phyloP scores from a whole-genome alignment of 169 alveolate species.

The Babesia ovis region DNA sequence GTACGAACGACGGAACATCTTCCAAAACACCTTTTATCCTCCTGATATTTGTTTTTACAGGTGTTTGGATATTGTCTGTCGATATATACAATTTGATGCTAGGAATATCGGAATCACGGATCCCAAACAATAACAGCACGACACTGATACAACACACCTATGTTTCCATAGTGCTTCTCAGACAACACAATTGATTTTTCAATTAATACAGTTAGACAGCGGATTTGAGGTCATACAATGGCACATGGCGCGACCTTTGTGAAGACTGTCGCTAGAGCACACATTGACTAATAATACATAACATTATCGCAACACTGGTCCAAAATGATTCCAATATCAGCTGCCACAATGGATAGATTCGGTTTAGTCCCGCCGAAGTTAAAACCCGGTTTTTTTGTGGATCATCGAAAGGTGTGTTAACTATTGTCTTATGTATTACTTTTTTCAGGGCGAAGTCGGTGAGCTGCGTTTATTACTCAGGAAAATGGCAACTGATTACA shows the following conservation, averaged over 20 bases:
- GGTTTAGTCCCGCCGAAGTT: conserved; percentile 57
- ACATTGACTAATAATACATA: background rate
- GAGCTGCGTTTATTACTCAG: conserved; percentile 54
- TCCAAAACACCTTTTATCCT: background rate
- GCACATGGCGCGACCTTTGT: background rate
- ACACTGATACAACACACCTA: background rate
- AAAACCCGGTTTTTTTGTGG: conserved; percentile 49
- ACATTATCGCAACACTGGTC: conserved; percentile 9
- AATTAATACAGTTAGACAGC: too few relatives aligned
- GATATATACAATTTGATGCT: too few relatives aligned
- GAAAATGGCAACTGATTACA: conserved; percentile 59
- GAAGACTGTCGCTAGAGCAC: background rate
- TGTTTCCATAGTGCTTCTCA: background rate
- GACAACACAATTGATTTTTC: too few relatives aligned
- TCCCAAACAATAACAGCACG: background rate
- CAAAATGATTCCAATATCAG: conserved; percentile 41
- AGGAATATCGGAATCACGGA: conserved; percentile 1
- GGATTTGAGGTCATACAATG: too few relatives aligned
- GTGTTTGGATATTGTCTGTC: background rate
- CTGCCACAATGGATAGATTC: conserved; percentile 25
- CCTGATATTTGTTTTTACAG: background rate
- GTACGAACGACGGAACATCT: conserved; percentile 45
- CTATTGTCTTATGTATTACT: background rate
- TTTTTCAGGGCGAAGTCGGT: conserved; percentile 66
- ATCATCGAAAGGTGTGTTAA: conserved; percentile 51